These are phyloP conservation scores for Pelagomonas calceolata DNA, from an alignment of 108 stramenopile genomes.

Conservation along the genomic window DNA sequence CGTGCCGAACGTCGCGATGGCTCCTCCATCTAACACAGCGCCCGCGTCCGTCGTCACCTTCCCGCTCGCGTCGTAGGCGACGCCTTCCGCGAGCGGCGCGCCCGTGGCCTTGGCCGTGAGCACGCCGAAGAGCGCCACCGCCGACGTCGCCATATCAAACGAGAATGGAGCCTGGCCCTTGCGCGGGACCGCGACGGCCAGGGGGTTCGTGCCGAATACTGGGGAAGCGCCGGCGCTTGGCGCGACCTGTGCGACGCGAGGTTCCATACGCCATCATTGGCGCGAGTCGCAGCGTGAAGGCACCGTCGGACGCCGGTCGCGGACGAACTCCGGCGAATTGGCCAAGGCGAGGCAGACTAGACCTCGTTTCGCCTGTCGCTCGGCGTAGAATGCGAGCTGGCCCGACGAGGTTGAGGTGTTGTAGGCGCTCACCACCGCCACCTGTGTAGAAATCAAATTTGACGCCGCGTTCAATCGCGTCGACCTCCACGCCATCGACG, in stretches of 20 bases:
- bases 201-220: slow-evolving; percentile 33
- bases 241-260: slow-evolving; percentile 16
- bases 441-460: too few species aligned
- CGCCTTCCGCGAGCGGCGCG: slow-evolving; percentile 17
- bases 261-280: too few species aligned
- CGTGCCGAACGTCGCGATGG: slow-evolving; percentile 38
- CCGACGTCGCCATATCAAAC: slow-evolving; percentile 37
- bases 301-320: too few species aligned
- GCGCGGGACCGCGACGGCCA: slow-evolving; percentile 21
- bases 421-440: slow-evolving; percentile 14
- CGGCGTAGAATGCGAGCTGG: slow-evolving; percentile 26
- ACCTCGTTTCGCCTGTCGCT: slow-evolving; percentile 19
- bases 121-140: slow-evolving; percentile 34
- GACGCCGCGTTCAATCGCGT: too few species aligned
- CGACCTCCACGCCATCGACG: too few species aligned
- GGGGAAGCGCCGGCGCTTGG: slow-evolving; percentile 19
- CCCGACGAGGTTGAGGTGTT: slow-evolving; percentile 29
- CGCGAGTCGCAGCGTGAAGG: too few species aligned
- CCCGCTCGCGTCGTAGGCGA: slow-evolving; percentile 24
- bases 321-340: slow-evolving; percentile 35
- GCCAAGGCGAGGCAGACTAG: slow-evolving; percentile 14
- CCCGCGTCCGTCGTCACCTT: slow-evolving; percentile 21
- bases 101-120: slow-evolving; percentile 28
- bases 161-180: slow-evolving; percentile 4
- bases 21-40: slow-evolving; percentile 21